Evolutionary conservation across 306 rosid species (phyloP).

Genomic region (Casuarina equisetifolia): DNA sequence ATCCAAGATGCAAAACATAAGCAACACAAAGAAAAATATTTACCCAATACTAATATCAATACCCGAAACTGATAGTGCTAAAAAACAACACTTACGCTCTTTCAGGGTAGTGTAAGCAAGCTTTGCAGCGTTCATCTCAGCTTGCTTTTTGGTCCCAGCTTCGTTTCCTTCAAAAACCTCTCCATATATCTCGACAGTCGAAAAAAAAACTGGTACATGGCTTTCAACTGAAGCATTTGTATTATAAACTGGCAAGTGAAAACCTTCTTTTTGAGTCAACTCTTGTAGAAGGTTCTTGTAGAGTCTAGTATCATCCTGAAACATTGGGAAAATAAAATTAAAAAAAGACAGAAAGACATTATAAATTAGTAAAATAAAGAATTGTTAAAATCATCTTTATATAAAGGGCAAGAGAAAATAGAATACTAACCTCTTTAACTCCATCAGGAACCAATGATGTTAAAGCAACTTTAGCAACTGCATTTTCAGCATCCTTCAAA

Average conservation of each 20-base stretch:
- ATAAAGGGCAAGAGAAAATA: conserved; percentile 14
- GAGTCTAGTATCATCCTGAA: conserved; percentile 51
- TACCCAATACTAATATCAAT: not conserved
- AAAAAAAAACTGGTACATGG: conserved; percentile 61
- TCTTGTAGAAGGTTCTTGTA: conserved; percentile 90
- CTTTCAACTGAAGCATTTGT: conserved; percentile 52
- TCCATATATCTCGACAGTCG: conserved; percentile 64
- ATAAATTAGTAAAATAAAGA: not conserved
- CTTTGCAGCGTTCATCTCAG: conserved; percentile 83
- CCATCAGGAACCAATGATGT: conserved; percentile 44
- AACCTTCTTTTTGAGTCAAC: conserved; percentile 59
- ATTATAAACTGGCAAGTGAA: conserved; percentile 48
- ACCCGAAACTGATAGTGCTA: conserved; percentile 4
- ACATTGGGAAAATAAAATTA: conserved; percentile 8
- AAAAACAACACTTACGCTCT: conserved; percentile 42
- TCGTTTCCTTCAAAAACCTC: conserved; percentile 54
- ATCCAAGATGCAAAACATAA: not conserved
- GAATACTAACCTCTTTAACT: conserved; percentile 63
- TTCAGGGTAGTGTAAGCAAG: conserved; percentile 60
- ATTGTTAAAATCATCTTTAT: not conserved
- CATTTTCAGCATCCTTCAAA: conserved; percentile 85
- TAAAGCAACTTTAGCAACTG: conserved; percentile 81
- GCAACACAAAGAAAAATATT: not conserved
- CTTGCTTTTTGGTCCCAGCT: conserved; percentile 70
- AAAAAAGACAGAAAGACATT: not conserved